Conservation (phyloP, 495 filamentous ascomycete species). For the Hypoxylon intermedium region DNA sequence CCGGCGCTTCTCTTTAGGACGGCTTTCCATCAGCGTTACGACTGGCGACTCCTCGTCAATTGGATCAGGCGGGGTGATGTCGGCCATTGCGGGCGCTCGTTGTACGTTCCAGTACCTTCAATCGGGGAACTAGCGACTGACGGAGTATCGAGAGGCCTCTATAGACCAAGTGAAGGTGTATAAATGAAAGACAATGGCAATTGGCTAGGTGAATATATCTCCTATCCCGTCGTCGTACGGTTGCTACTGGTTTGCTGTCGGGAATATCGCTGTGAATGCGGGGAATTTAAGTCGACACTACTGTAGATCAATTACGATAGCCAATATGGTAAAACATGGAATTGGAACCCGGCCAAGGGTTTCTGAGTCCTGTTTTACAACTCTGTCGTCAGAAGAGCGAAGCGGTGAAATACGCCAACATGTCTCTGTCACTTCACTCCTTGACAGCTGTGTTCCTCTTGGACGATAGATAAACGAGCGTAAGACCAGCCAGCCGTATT, state of each 20-base stretch:
- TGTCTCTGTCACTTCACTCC: conserved; percentile 8
- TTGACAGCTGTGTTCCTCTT: background rate
- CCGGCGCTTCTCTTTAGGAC: conserved; percentile 73
- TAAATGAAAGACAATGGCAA: conserved; percentile 21
- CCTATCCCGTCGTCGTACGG: background rate
- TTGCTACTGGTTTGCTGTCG: conserved; percentile 13
- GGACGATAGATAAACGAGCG: conserved; percentile 25
- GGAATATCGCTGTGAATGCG: conserved; percentile 22
- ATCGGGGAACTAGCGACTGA: background rate
- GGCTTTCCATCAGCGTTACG: conserved; percentile 50
- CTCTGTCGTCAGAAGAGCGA: conserved; percentile 7
- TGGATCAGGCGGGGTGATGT: conserved; percentile 22
- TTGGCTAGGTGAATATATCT: background rate
- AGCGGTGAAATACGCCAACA: conserved; percentile 8
- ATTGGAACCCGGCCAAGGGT: conserved; percentile 10
- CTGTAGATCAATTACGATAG: conserved; percentile 21
- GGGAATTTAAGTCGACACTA: conserved; percentile 16
- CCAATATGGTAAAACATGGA: conserved; percentile 24
- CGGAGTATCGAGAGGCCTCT: background rate
- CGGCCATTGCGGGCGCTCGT: conserved; percentile 17
- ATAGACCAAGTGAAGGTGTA: background rate
- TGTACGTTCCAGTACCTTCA: background rate
- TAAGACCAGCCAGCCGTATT: conserved; percentile 19
- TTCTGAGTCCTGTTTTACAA: conserved; percentile 7
- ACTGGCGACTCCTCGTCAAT: conserved; percentile 31